Conservation (phyloP, 2,329 filamentous ascomycete genomes). For the Monilinia fructicola region DNA sequence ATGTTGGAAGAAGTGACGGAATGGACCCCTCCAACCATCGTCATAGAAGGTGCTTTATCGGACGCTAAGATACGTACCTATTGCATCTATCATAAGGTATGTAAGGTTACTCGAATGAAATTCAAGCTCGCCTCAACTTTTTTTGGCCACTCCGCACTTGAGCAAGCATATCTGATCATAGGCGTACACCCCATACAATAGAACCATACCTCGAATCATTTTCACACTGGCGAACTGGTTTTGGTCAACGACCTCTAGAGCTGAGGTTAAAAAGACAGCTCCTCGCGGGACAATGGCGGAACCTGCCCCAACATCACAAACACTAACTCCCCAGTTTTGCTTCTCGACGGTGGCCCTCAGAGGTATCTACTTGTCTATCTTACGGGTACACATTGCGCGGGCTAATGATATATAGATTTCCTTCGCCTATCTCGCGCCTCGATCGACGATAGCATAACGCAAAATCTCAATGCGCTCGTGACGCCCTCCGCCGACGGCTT, state of each 20-base stretch:
- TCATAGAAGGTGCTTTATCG: constrained; percentile 29
- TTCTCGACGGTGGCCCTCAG: constrained; percentile 68
- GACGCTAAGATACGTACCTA: constrained; percentile 22
- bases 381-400: neutral
- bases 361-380: constrained; percentile 49
- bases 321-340: constrained; percentile 72
- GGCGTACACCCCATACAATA: neutral
- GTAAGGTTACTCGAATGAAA: constrained; percentile 21
- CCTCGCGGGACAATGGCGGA: constrained; percentile 35
- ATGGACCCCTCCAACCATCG: constrained; percentile 21
- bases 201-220: neutral
- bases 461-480: constrained; percentile 86
- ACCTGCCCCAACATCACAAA: constrained; percentile 44
- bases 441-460: constrained; percentile 90
- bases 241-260: constrained; percentile 37
- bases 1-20: constrained; percentile 13
- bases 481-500: constrained; percentile 73
- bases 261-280: constrained; percentile 30
- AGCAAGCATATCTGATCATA: neutral
- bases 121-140: constrained; percentile 18
- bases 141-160: constrained; percentile 16
- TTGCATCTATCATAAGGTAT: neutral
- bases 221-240: constrained; percentile 38
- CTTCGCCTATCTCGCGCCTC: constrained; percentile 78
- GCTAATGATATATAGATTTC: constrained; percentile 64